Evolutionary conservation across 2,329 filamentous ascomycete species (phyloP).

Genomic region (Colletotrichum simmondsii): DNA sequence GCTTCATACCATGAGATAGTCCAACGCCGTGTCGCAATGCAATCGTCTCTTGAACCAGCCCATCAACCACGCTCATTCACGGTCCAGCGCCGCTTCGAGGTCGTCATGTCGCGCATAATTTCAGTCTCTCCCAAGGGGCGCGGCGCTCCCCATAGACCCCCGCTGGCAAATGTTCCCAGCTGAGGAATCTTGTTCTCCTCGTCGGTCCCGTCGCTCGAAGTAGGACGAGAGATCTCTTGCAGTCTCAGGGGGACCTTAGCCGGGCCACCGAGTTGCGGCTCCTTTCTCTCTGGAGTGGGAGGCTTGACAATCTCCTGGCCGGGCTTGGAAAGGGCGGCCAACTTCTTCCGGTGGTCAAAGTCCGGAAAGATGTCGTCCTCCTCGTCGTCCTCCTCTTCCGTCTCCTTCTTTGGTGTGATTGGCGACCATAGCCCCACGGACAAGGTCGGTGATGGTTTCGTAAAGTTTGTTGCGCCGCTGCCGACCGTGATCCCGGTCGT

Average conservation of each 20-base stretch:
- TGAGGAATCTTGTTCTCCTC: constrained; percentile 47
- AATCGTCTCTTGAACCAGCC: neutral
- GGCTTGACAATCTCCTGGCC: constrained; percentile 24
- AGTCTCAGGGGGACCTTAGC: constrained; percentile 30
- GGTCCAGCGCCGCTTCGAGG: constrained; percentile 66
- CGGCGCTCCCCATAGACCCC: constrained; percentile 58
- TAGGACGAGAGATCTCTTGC: constrained; percentile 34
- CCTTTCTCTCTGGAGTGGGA: constrained; percentile 36
- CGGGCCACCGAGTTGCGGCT: constrained; percentile 28
- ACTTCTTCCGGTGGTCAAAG: constrained; percentile 56
- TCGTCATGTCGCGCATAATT: constrained; percentile 53
- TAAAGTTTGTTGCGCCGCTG: constrained; percentile 49
- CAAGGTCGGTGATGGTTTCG: constrained; percentile 48
- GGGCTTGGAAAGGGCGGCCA: constrained; percentile 29
- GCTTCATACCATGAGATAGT: neutral
- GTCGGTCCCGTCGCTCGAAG: constrained; percentile 38
- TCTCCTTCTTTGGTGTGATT: constrained; percentile 43
- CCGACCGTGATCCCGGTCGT: constrained; percentile 51
- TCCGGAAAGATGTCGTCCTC: constrained; percentile 62
- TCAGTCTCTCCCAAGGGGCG: constrained; percentile 58
- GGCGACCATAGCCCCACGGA: constrained; percentile 62
- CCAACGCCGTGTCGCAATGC: neutral
- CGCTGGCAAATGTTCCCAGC: constrained; percentile 47
- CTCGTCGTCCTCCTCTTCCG: constrained; percentile 60
- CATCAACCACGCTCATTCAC: constrained; percentile 55